Evolutionary conservation across 768 basidiomycete species (phyloP).

Genomic region (Amanita pseudoporphyria): DNA sequence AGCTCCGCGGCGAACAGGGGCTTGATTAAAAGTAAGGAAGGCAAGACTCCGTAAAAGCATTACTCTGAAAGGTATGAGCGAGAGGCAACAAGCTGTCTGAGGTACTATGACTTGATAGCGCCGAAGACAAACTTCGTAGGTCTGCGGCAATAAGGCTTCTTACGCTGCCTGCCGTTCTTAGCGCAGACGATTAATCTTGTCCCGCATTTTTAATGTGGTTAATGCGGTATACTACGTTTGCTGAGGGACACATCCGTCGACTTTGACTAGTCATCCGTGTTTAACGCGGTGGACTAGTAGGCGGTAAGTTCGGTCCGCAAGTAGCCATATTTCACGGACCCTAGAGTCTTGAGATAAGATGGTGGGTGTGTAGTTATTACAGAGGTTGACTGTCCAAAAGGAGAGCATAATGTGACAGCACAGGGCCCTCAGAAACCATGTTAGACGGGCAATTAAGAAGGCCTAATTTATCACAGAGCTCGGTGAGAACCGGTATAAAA

Average conservation of each 20-base stretch:
- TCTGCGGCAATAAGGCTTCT: neutral
- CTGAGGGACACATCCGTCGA: too few species aligned
- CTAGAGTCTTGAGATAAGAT: neutral
- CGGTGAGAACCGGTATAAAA: neutral
- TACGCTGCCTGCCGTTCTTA: neutral
- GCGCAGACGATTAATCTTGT: neutral
- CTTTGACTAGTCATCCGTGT: too few species aligned
- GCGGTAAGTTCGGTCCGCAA: too few species aligned
- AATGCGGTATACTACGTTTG: neutral
- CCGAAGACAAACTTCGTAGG: neutral
- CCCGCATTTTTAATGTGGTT: neutral
- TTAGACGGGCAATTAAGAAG: neutral
- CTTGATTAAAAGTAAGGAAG: neutral
- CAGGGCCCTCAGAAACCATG: neutral
- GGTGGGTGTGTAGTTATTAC: neutral
- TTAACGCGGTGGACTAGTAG: too few species aligned
- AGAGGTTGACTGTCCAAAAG: neutral
- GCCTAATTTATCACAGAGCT: neutral
- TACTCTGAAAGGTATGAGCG: neutral
- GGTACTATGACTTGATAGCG: neutral
- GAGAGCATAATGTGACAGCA: neutral
- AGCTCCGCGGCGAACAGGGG: conserved; percentile 5
- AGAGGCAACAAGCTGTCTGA: conserved; percentile 4
- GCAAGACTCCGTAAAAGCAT: neutral
- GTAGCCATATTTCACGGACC: too few species aligned